Conservation (phyloP, 176 grass and related monocot genomes). For the Musa troglodytarum region DNA sequence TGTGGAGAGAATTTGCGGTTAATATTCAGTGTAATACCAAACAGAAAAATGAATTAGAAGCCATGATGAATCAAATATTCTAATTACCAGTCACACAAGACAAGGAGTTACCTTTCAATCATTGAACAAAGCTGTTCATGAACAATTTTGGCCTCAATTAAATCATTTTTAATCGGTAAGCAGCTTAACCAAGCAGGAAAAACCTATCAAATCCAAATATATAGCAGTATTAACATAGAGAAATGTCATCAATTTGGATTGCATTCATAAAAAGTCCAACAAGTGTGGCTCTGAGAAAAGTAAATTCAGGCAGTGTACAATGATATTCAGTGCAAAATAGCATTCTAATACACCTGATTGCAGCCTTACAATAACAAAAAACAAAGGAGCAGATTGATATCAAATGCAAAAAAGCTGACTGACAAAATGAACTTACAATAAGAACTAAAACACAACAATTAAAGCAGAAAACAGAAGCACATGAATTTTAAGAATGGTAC, state of each 20-base stretch:
- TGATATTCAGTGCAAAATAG: too few species aligned
- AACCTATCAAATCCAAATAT: slow-evolving; percentile 39
- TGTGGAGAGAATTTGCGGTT: slow-evolving; percentile 13
- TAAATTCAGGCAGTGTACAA: too few species aligned
- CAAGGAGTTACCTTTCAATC: slow-evolving; percentile 63
- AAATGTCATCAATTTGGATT: background rate
- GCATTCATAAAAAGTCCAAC: slow-evolving; percentile 3
- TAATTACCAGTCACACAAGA: background rate
- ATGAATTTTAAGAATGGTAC: too few species aligned
- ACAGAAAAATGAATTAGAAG: background rate
- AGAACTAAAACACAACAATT: too few species aligned
- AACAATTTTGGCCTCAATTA: slow-evolving; percentile 96
- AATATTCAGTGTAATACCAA: background rate
- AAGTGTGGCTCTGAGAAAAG: too few species aligned
- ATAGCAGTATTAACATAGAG: background rate
- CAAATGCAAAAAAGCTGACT: too few species aligned
- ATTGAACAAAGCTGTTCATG: slow-evolving; percentile 88
- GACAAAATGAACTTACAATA: too few species aligned
- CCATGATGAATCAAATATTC: background rate
- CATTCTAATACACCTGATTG: too few species aligned
- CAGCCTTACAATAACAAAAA: too few species aligned
- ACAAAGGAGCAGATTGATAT: too few species aligned
- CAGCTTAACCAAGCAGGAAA: slow-evolving; percentile 83
- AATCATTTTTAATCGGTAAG: slow-evolving; percentile 92
- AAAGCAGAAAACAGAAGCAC: too few species aligned